Percentiles rank a stretch among this genome's conserved stretches.
phyloP scores from a whole-genome alignment of 129 eudicot genomes.

The Tagetes patula region DNA sequence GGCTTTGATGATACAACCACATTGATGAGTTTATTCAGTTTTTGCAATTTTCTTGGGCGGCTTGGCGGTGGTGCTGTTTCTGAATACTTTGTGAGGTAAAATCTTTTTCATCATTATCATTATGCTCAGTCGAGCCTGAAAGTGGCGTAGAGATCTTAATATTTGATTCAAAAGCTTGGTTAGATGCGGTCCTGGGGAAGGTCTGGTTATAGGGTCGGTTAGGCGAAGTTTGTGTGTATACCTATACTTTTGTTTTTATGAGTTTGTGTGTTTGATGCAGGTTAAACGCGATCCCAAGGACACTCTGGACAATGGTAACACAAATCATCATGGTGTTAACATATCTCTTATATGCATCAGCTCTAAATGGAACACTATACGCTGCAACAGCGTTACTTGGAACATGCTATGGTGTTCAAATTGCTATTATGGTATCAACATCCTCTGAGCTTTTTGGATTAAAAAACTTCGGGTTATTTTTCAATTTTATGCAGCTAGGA shows the following conservation, averaged over 20 bases:
- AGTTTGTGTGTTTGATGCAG: conserved; percentile 36
- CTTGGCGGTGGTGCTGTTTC: conserved; percentile 87
- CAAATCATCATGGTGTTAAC: conserved; percentile 72
- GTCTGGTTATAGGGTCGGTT: not conserved
- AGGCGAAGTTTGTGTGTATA: not conserved
- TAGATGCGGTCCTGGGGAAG: not conserved
- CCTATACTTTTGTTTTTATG: too few species aligned
- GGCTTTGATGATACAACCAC: conserved; percentile 66
- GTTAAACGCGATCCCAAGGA: conserved; percentile 69
- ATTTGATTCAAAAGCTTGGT: not conserved
- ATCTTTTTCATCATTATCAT: not conserved
- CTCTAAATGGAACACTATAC: conserved; percentile 72
- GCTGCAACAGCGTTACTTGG: conserved; percentile 88
- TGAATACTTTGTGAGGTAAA: conserved; percentile 78
- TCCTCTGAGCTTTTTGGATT: conserved; percentile 92
- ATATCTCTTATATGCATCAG: conserved; percentile 78
- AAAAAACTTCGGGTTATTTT: conserved; percentile 76
- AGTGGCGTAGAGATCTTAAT: not conserved
- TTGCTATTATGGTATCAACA: conserved; percentile 87
- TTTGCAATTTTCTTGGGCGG: conserved; percentile 87
- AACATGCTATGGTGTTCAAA: conserved; percentile 84
- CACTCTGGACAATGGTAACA: conserved; percentile 80
- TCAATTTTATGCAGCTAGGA: conserved; percentile 87
- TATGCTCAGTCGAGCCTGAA: not conserved
- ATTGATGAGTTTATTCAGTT: conserved; percentile 78